phyloP scores from a whole-genome alignment of 371 early-diverging fungal species.

The Actinomortierella wolfii region DNA sequence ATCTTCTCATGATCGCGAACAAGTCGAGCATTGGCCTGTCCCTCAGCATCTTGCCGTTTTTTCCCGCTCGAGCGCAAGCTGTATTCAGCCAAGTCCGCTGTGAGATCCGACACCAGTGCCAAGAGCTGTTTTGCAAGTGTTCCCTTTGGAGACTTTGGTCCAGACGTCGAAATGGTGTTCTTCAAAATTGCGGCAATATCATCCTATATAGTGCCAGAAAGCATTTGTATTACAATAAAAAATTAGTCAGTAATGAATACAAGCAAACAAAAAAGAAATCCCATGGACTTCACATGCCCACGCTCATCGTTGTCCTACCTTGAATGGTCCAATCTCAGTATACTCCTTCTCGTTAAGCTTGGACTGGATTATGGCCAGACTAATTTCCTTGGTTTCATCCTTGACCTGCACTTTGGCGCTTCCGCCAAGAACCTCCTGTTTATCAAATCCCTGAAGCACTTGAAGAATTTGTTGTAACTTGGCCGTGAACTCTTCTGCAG shows the following conservation, averaged over 20 bases:
- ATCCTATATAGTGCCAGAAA: slow-evolving; percentile 14
- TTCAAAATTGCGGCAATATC: slow-evolving; percentile 24
- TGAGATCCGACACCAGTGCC: slow-evolving; percentile 25
- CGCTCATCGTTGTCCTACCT: slow-evolving; percentile 8
- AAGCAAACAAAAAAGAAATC: neutral
- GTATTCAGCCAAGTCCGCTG: slow-evolving; percentile 35
- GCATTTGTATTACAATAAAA: too few relatives aligned
- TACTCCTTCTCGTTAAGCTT: slow-evolving; percentile 27
- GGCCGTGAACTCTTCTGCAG: slow-evolving; percentile 23
- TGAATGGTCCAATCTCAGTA: slow-evolving; percentile 20
- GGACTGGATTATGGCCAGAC: slow-evolving; percentile 10
- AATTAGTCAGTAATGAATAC: too few relatives aligned
- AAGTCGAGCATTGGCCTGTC: slow-evolving; percentile 8
- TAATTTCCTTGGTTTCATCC: slow-evolving; percentile 18
- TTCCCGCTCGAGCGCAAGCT: slow-evolving; percentile 43
- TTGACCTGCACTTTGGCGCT: slow-evolving; percentile 9
- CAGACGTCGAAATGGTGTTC: slow-evolving; percentile 9
- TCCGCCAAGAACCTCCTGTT: slow-evolving; percentile 9
- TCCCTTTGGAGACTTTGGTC: slow-evolving; percentile 8
- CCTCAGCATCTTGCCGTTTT: slow-evolving; percentile 34
- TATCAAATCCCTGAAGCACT: slow-evolving; percentile 23
- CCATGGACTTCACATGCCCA: neutral
- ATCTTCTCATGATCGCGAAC: slow-evolving; percentile 30
- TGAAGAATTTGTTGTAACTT: slow-evolving; percentile 16
- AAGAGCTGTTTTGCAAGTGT: slow-evolving; percentile 24